phyloP scores from a whole-genome alignment of 139 green algal genomes.

The Asterochloris sp. region DNA sequence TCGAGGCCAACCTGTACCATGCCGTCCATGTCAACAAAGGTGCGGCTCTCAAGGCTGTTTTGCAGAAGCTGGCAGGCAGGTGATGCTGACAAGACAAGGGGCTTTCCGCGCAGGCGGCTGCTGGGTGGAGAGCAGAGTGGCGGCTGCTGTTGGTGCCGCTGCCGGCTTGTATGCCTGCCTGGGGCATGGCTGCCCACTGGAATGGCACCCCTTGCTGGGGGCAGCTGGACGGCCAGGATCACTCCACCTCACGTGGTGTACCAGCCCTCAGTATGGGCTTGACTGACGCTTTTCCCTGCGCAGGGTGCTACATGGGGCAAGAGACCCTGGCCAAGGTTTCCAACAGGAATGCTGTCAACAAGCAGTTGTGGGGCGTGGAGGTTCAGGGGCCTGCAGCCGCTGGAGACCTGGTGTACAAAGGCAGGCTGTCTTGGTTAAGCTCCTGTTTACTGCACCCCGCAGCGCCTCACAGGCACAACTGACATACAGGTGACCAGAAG shows the following conservation, averaged over 20 bases:
- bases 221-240: slow-evolving; percentile 48
- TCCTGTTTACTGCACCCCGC: too few species aligned
- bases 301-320: slow-evolving; percentile 64
- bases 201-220: slow-evolving; percentile 32
- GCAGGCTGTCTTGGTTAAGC: too few species aligned
- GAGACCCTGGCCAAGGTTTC: slow-evolving; percentile 69
- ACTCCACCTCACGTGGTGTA: slow-evolving; percentile 51
- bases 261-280: slow-evolving; percentile 56
- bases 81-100: too few species aligned
- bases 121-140: too few species aligned
- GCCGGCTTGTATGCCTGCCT: slow-evolving; percentile 13
- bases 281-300: slow-evolving; percentile 61
- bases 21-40: slow-evolving; percentile 69
- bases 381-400: neutral
- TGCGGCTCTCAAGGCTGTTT: too few species aligned
- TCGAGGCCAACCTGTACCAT: slow-evolving; percentile 73
- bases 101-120: too few species aligned
- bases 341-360: slow-evolving; percentile 55
- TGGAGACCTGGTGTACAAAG: too few species aligned
- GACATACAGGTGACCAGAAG: too few species aligned
- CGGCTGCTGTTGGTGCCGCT: slow-evolving; percentile 1
- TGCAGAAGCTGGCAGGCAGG: too few species aligned
- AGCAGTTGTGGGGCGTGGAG: slow-evolving; percentile 63
- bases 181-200: neutral
- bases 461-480: too few species aligned